Evolutionary conservation across 371 early-diverging fungal genomes (phyloP), one percentile per base, ranked within the genome.

Genomic region (Thermomucor indicae-seudaticae): DNA sequence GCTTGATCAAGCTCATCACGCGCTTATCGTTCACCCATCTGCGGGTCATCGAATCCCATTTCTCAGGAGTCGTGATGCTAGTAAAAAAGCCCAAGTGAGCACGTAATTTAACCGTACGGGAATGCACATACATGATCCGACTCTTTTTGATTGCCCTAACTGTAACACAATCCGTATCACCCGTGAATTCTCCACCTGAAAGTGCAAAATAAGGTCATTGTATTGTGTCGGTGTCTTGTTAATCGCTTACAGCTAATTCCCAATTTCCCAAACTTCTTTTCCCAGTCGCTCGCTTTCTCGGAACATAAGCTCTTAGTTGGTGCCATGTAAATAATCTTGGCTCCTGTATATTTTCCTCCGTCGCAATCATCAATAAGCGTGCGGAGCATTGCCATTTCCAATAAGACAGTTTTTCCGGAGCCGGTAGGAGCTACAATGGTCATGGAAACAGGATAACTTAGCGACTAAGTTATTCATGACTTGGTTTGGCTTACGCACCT

Each of bases 301-400:
- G 75, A 65, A 49, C 92, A 91, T 5, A 95, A 68, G 8, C 91
- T 91, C 65, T 90, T 92, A 44, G 89, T 92, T 1, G 96, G 93
- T 1, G 90, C 92, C 62, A 95, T 80, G 57, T 95, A 95, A 7
- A 92, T 73, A 14, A 86, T 69, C 55, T 85, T 88, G 7, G 66
- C 56, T n/a, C n/a, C n/a, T n/a, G n/a, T n/a, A n/a, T n/a, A n/a
- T n/a, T n/a, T n/a, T n/a, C n/a, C n/a, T n/a, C n/a, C n/a, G 6
- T 51, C 43, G 1, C 28, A 37, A 1, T 48, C 53, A 5, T 32
- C n/a, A 5, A 51, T 54, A 2, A 88, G 25, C 43, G 76, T 41
- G 24, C 80, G 65, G 11, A 88, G 43, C 28, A 92, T 85, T 2
- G 86, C 83, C 12, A 92, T 49, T 48, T 91, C 83, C 61, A 89